A percentile compares a stretch with the other conserved stretches of the same genome.
Evolutionary conservation across 352 stramenopile species (phyloP).

Genomic region (Globisporangium ultimum): DNA sequence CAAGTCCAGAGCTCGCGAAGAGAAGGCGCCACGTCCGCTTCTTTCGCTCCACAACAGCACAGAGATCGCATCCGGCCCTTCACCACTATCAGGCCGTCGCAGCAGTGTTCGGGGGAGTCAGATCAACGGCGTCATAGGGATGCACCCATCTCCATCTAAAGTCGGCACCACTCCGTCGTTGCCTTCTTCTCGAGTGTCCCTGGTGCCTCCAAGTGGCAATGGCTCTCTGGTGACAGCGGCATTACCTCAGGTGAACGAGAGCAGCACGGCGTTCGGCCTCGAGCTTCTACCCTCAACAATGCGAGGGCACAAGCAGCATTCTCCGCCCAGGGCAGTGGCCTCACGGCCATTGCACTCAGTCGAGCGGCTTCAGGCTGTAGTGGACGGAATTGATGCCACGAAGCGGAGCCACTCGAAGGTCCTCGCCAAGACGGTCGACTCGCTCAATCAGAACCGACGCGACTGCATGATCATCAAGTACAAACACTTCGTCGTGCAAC

Average conservation of each 20-base stretch:
- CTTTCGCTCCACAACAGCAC: constrained; percentile 19
- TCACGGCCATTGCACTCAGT: constrained; percentile 33
- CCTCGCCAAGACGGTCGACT: constrained; percentile 34
- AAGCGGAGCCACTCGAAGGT: constrained; percentile 35
- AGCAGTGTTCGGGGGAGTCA: too few species aligned
- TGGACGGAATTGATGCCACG: constrained; percentile 40
- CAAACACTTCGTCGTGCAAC: constrained; percentile 30
- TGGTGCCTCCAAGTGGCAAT: too few species aligned
- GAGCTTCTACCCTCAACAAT: background rate
- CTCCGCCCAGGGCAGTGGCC: too few species aligned
- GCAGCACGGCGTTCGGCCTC: too few species aligned
- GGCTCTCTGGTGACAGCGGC: too few species aligned
- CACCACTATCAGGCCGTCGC: too few species aligned
- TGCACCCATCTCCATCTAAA: too few species aligned
- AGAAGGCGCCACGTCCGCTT: constrained; percentile 31
- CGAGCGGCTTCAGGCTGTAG: constrained; percentile 44
- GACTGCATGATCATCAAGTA: constrained; percentile 58
- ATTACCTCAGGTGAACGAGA: too few species aligned
- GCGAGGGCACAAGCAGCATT: constrained; percentile 1
- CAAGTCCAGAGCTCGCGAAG: constrained; percentile 32
- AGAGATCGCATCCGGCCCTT: background rate
- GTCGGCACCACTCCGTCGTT: too few species aligned
- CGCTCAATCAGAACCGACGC: constrained; percentile 47
- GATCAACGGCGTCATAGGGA: too few species aligned
- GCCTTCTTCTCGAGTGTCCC: too few species aligned